Evolutionary conservation across 306 rosid species (phyloP), one percentile per base, ranked within the genome.

Genomic region (Quercus aquifolioides): DNA sequence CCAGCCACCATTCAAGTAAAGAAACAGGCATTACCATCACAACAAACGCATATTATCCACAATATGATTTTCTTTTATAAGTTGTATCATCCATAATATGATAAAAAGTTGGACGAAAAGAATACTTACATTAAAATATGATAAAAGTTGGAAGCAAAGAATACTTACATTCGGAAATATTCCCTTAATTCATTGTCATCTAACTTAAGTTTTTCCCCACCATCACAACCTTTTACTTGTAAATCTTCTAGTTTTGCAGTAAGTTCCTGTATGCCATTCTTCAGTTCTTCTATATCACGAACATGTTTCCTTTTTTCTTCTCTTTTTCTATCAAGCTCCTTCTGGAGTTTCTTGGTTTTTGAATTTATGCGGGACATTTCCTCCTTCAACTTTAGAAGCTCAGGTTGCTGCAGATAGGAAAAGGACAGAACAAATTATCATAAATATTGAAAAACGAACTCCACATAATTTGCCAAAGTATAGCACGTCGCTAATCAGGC

Each of bases 371-470:
- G 99, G 79, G 90, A 78, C 90, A 88, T 89, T 85, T 96, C 99
- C 91, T 96, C 98, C 86, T 93, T 93, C 85, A 93, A 84, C 83
- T 96, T 96, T 73, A 91, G 87, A 81, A 93, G 98, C 83, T 90
- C 96, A 21, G 99, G 99, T 93, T 96, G 98, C 99, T 96, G 94
- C 79, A 81, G 76, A 84, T 65, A 74, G 72, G 23, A 78, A 58
- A 81, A 74, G 71, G 74, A 13, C 78, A 86, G 33, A 82, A 20
- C 64, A 80, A 68, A 73, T 12, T 30, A 65, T 43, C 33, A 83
- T 43, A 57, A 28, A 69, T 9, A n/a, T 35, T 67, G 25, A 1
- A 30, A 64, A 57, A 19, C 23, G 4, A 55, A 41, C 70, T 54
- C 49, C 20, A 51, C 18, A 10, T 41, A 54, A 67, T 25, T 20